A percentile compares a stretch with the other conserved stretches of the same genome.
Conservation (phyloP, 768 basidiomycete species). For the Mycena polygramma region DNA sequence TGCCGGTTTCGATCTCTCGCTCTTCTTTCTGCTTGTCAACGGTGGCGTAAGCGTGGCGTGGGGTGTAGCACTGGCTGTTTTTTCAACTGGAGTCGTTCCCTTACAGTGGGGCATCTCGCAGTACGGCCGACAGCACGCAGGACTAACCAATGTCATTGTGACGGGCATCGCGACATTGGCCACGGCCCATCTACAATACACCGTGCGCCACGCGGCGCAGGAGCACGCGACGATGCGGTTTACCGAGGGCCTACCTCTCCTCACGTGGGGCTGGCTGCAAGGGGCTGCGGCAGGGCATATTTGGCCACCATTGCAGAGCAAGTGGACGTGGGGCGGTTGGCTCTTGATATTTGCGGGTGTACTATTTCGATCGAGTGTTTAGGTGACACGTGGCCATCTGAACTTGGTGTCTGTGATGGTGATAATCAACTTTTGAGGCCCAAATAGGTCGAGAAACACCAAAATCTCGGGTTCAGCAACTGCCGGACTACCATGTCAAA, state of each 20-base stretch:
- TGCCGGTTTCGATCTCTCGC: conserved; percentile 5
- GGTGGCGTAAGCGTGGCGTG: conserved; percentile 11
- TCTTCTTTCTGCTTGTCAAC: conserved; percentile 16
- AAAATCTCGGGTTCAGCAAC: too few species aligned
- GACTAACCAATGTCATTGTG: conserved; percentile 17
- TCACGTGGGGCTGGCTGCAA: conserved; percentile 18
- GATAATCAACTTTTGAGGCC: too few species aligned
- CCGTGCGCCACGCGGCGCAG: conserved; percentile 3
- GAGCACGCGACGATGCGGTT: conserved; percentile 12
- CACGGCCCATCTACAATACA: conserved; percentile 21
- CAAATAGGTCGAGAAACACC: too few species aligned
- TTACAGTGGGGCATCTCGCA: conserved; percentile 6
- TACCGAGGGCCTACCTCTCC: conserved; percentile 3
- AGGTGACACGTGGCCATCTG: too few species aligned
- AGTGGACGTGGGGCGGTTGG: conserved; percentile 16
- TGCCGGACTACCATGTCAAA: too few species aligned
- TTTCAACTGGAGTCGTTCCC: conserved; percentile 16
- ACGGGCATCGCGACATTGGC: conserved; percentile 18
- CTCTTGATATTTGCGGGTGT: conserved; percentile 1
- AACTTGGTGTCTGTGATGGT: too few species aligned
- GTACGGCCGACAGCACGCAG: conserved; percentile 16
- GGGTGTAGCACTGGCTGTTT: conserved; percentile 19
- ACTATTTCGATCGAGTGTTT: too few species aligned
- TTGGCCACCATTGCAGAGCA: conserved; percentile 4
- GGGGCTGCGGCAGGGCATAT: not conserved